phyloP scores from a whole-genome alignment of 306 rosid genomes.

The Vigna nakashimae region DNA sequence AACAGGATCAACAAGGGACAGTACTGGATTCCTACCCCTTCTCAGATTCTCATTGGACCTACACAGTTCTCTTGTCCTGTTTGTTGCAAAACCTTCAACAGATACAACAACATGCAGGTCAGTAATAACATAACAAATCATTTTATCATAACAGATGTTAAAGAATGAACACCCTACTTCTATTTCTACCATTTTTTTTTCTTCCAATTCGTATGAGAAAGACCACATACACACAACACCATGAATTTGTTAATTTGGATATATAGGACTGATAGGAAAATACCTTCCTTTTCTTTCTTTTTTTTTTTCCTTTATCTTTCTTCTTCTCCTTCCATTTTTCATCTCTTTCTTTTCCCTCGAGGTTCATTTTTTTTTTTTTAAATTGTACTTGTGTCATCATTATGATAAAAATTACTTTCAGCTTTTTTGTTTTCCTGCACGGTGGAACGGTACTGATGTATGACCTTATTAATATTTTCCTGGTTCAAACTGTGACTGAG shows the following conservation, averaged over 20 bases:
- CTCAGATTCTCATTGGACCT: constrained; percentile 57
- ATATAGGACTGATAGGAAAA: constrained; percentile 33
- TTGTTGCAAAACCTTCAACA: constrained; percentile 89
- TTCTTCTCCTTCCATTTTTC: neutral
- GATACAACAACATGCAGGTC: constrained; percentile 87
- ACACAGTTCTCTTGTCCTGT: constrained; percentile 94
- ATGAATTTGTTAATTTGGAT: constrained; percentile 35
- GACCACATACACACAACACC: neutral
- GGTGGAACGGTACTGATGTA: constrained; percentile 21
- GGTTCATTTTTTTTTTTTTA: neutral
- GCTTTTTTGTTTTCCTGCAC: neutral
- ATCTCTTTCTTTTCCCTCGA: neutral
- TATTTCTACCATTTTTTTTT: neutral
- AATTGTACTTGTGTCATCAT: constrained; percentile 12
- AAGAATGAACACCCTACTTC: neutral
- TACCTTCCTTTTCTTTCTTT: constrained; percentile 21
- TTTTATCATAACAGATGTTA: neutral
- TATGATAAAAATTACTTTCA: constrained; percentile 15
- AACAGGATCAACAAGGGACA: constrained; percentile 79
- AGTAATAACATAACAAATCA: neutral
- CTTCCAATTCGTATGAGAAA: neutral
- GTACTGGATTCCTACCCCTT: constrained; percentile 77
- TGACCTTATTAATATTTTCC: constrained; percentile 22
- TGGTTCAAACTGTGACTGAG: constrained; percentile 56
- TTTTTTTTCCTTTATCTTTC: neutral